These are phyloP conservation scores for Carex scoparia DNA, from an alignment of 176 grass and related monocot species.

Conservation along the genomic window DNA sequence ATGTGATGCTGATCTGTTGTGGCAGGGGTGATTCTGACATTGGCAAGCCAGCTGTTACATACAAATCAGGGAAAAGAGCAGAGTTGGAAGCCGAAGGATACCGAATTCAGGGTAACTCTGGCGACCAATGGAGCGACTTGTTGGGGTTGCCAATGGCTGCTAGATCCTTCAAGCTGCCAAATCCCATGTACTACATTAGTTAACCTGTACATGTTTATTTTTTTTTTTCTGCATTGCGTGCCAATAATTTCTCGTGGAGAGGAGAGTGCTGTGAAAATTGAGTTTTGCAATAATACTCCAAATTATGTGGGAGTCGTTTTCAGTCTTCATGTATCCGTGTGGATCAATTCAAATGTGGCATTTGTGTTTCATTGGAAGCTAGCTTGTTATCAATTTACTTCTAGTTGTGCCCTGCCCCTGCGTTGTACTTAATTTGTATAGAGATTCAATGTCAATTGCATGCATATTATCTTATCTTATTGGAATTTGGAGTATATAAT, in stretches of 20 bases:
- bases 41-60: constrained; percentile 54
- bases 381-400: constrained; percentile 3
- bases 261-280: neutral
- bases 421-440: neutral
- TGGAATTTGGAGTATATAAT: neutral
- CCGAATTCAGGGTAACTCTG: constrained; percentile 72
- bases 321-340: neutral
- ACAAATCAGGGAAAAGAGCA: constrained; percentile 77
- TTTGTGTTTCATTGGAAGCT: constrained; percentile 3
- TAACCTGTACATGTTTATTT: constrained; percentile 23
- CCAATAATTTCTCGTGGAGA: neutral
- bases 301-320: neutral
- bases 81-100: constrained; percentile 71
- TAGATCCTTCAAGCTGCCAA: constrained; percentile 90
- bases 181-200: constrained; percentile 82
- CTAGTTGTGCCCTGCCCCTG: neutral
- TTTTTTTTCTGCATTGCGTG: neutral
- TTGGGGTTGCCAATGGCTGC: constrained; percentile 56
- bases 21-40: constrained; percentile 55
- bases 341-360: neutral
- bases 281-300: neutral
- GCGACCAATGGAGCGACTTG: constrained; percentile 96
- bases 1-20: neutral
- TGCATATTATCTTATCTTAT: neutral
- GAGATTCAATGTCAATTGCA: neutral